phyloP scores from a whole-genome alignment of 148 eudicot species.

The Spergularia marina region DNA sequence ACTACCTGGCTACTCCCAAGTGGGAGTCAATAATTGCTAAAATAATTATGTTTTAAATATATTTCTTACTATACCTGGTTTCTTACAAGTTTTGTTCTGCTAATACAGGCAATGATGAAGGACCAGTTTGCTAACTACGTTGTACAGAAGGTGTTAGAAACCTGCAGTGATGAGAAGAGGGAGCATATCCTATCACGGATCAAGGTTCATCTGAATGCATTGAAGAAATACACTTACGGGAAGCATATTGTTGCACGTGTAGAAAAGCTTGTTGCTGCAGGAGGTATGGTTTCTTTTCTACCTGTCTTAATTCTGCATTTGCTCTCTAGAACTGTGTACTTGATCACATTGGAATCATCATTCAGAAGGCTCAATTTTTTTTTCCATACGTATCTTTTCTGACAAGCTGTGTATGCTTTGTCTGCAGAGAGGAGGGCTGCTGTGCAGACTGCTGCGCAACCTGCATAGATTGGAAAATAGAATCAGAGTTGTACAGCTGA shows the following conservation, averaged over 20 bases:
- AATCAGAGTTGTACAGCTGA: conserved; percentile 68
- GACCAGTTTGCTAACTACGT: conserved; percentile 95
- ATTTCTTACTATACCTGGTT: neutral
- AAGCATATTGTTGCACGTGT: conserved; percentile 97
- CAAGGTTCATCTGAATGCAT: conserved; percentile 80
- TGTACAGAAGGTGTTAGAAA: conserved; percentile 92
- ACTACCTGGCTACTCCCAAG: neutral
- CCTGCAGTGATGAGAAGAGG: conserved; percentile 83
- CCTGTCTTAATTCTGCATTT: neutral
- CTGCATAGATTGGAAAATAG: conserved; percentile 36
- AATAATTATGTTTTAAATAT: neutral
- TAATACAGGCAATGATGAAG: conserved; percentile 92
- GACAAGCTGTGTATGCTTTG: conserved; percentile 12
- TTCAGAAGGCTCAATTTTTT: neutral
- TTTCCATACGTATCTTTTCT: neutral
- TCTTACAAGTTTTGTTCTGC: conserved; percentile 12
- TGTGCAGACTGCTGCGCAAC: conserved; percentile 46
- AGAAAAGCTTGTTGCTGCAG: conserved; percentile 95
- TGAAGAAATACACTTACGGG: conserved; percentile 92
- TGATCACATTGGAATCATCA: too few species aligned
- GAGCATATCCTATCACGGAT: conserved; percentile 76
- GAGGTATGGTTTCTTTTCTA: conserved; percentile 45
- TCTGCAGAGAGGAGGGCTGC: conserved; percentile 66
- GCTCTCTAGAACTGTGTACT: neutral
- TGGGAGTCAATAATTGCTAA: neutral